These are phyloP conservation scores for Coemansia sp. DNA, from an alignment of 192 early-diverging fungal species.

Conservation along the genomic window DNA sequence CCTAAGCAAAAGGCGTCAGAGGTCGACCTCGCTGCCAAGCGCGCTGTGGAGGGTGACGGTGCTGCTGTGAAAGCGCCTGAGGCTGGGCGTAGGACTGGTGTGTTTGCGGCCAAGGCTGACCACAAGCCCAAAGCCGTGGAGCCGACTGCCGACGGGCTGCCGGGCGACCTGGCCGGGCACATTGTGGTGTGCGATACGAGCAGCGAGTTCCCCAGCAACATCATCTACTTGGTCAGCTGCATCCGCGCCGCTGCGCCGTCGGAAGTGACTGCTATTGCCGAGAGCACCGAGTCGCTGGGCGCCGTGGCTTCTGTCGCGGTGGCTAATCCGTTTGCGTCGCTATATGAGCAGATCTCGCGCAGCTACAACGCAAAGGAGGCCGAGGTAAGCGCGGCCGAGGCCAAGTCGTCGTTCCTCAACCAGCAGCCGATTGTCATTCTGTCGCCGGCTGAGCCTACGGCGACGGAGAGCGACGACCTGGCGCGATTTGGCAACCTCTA, in stretches of 20 bases:
- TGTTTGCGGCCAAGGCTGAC: not conserved
- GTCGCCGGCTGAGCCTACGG: constrained; percentile 50
- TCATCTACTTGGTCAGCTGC: constrained; percentile 67
- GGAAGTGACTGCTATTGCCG: constrained; percentile 27
- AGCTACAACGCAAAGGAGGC: constrained; percentile 29
- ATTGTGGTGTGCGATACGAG: constrained; percentile 64
- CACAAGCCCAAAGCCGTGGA: constrained; percentile 9
- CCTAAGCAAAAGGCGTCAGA: constrained; percentile 29
- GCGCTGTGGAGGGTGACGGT: not conserved
- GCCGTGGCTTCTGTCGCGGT: not conserved
- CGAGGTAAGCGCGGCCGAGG: not conserved
- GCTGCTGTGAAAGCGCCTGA: not conserved
- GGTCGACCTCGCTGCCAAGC: constrained; percentile 21
- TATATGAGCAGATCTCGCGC: constrained; percentile 56
- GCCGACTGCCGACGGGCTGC: constrained; percentile 33
- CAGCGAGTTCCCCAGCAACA: constrained; percentile 61
- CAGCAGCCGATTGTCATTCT: constrained; percentile 63
- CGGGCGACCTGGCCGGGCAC: constrained; percentile 57
- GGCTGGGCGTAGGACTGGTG: not conserved
- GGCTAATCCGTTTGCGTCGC: constrained; percentile 35
- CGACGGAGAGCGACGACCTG: constrained; percentile 43
- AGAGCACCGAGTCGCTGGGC: constrained; percentile 2
- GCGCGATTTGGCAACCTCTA: constrained; percentile 57
- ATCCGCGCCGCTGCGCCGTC: constrained; percentile 61
- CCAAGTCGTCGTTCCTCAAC: constrained; percentile 35